A percentile compares a stretch with the other conserved stretches of the same genome.
Evolutionary conservation across 192 early-diverging fungal genomes (phyloP).

Genomic region (Lobosporangium transversale): DNA sequence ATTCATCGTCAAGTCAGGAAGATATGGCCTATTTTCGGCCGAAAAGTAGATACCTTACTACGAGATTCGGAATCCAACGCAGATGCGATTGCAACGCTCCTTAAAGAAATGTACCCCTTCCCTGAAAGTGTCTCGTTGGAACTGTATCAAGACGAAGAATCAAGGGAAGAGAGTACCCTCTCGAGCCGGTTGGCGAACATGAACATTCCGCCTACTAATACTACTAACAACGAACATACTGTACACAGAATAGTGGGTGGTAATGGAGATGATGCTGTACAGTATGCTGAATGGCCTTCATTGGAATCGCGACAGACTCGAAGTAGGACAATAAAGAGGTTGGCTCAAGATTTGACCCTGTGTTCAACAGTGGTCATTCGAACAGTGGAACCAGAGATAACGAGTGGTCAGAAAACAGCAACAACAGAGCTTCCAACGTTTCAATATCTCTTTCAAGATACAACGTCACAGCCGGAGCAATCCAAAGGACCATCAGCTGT

Average conservation of each 20-base stretch:
- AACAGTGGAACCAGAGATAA: background rate
- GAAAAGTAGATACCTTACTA: background rate
- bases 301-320: slow-evolving; percentile 14
- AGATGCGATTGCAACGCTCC: background rate
- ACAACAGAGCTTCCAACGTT: background rate
- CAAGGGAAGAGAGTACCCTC: background rate
- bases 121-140: background rate
- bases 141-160: background rate
- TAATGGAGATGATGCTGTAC: no score
- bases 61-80: background rate
- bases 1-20: background rate
- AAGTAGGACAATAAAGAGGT: slow-evolving; percentile 7
- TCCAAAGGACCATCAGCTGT: background rate
- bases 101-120: slow-evolving; percentile 13
- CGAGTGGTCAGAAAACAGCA: background rate
- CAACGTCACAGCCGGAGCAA: no score
- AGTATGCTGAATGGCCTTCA: slow-evolving; percentile 19
- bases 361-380: slow-evolving; percentile 3
- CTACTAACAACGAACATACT: no score
- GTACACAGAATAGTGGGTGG: no score
- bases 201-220: no score
- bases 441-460: slow-evolving; percentile 24
- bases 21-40: slow-evolving; percentile 6
- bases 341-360: slow-evolving; percentile 26
- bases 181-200: slow-evolving; percentile 1